Evolutionary conservation across 257 asterid species (phyloP), one percentile per base, ranked within the genome.

Genomic region (Fraxinus anomala): DNA sequence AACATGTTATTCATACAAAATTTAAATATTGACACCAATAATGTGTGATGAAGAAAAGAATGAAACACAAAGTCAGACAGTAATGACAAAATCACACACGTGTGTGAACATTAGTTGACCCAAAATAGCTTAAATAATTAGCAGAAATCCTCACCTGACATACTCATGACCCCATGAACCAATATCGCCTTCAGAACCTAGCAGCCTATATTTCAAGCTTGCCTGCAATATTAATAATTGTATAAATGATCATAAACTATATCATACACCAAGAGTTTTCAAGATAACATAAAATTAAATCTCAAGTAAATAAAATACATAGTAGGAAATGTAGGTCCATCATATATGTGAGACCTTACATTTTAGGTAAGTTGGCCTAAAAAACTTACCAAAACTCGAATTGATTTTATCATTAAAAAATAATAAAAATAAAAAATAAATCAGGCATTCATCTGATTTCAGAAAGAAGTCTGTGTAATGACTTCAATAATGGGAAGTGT

Each of bases 161-260:
- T 96, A 96, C 81, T 96, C 99, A 80, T 94, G 98, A 77, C 99
- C 99, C 99, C 98, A 93, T 12, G 97, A 96, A 77, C 98, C 98
- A 84, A 94, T 90, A 73, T 92, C 97, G 78, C 94, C 96, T 19
- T 89, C 95, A 44, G 98, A 89, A 76, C 99, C 99, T 76, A 89
- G 80, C 44, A 96, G 84, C 80, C 99, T 91, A 87, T 91, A 96
- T 82, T 92, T 92, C 84, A 96, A 87, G 92, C 99, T 96, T 83
- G 92, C 99, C 98, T 94, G 93, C 71, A 87, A 85, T 47, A 77
- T 76, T 51, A 72, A 72, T 56, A 84, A 77, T 65, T n/a, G 54
- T 63, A 77, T 77, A 65, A 31, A 71, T 66, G 47, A 77, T 54
- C 39, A 40, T 37, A 54, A 10, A 40, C 49, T 76, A 44, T 19